Evolutionary conservation across 352 stramenopile genomes (phyloP).

Genomic region (Phytophthora fragariae): DNA sequence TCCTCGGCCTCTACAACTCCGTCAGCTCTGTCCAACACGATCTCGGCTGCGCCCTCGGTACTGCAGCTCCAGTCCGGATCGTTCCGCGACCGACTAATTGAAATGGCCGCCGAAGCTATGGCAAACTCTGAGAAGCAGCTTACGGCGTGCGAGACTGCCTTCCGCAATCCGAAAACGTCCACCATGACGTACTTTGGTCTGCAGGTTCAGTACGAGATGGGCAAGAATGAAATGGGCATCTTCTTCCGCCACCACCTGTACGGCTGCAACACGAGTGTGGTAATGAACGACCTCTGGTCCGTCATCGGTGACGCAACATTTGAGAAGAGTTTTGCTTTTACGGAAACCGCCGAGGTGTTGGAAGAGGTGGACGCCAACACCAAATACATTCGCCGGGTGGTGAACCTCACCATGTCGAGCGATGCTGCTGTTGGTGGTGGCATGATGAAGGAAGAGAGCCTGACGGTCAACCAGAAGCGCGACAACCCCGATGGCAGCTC

Average conservation of each 20-base stretch:
- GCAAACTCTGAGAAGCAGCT: constrained; percentile 66
- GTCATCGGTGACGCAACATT: constrained; percentile 73
- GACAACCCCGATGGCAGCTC: constrained; percentile 79
- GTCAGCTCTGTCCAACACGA: constrained; percentile 72
- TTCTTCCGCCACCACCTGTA: constrained; percentile 89
- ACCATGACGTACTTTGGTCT: constrained; percentile 92
- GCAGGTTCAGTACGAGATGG: constrained; percentile 90
- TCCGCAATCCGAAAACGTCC: constrained; percentile 84
- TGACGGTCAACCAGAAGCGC: constrained; percentile 83
- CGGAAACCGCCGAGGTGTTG: constrained; percentile 73
- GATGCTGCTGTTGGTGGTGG: constrained; percentile 68
- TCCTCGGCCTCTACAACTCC: constrained; percentile 67
- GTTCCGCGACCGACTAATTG: constrained; percentile 81
- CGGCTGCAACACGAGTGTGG: constrained; percentile 70
- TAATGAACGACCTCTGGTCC: constrained; percentile 86
- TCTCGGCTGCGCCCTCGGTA: constrained; percentile 58
- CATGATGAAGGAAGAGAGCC: constrained; percentile 87
- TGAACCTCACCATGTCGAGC: constrained; percentile 84
- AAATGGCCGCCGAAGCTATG: constrained; percentile 74
- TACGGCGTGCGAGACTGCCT: constrained; percentile 74
- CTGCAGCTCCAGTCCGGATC: constrained; percentile 81
- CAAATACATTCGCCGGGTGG: constrained; percentile 84
- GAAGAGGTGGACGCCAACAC: constrained; percentile 79
- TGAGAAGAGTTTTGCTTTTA: constrained; percentile 88
- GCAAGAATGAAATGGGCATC: constrained; percentile 87